Conservation (phyloP, 257 asterid species). For the Lantana camara region DNA sequence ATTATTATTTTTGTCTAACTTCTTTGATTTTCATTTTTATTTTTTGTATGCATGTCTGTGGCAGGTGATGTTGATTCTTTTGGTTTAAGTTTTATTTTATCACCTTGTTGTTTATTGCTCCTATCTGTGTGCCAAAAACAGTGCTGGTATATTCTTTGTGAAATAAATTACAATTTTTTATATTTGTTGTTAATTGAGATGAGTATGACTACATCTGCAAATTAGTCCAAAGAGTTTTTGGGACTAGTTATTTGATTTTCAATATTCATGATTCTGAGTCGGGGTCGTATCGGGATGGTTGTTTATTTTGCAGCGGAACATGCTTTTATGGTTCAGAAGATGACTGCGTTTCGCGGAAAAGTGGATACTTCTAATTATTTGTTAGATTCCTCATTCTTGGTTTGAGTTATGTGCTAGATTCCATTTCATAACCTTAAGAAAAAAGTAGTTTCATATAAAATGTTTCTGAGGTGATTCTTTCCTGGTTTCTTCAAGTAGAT, state of each 20-base stretch:
- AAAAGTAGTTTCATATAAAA: too few relatives aligned
- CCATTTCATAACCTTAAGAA: not conserved
- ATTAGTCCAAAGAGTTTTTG: not conserved
- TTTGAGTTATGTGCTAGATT: constrained; percentile 5
- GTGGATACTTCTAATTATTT: constrained; percentile 12
- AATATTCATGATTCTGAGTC: not conserved
- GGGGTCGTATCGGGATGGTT: not conserved
- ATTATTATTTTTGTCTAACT: not conserved
- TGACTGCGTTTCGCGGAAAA: constrained; percentile 14
- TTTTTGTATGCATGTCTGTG: constrained; percentile 13
- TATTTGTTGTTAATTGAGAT: constrained; percentile 18
- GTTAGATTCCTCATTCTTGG: constrained; percentile 19
- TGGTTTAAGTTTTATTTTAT: not conserved
- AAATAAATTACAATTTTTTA: not conserved
- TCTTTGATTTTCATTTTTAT: not conserved
- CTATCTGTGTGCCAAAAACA: not conserved
- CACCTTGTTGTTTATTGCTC: constrained; percentile 11
- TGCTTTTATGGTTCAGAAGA: not conserved
- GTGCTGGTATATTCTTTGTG: constrained; percentile 20
- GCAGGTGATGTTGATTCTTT: constrained; percentile 25
- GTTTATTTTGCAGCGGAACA: constrained; percentile 10
- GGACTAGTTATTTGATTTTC: not conserved
- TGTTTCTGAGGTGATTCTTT: not conserved
- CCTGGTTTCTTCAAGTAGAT: not conserved
- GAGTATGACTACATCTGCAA: constrained; percentile 17